phyloP scores from a whole-genome alignment of 1,139 yeast genomes.

The Arxiozyma telluris region DNA sequence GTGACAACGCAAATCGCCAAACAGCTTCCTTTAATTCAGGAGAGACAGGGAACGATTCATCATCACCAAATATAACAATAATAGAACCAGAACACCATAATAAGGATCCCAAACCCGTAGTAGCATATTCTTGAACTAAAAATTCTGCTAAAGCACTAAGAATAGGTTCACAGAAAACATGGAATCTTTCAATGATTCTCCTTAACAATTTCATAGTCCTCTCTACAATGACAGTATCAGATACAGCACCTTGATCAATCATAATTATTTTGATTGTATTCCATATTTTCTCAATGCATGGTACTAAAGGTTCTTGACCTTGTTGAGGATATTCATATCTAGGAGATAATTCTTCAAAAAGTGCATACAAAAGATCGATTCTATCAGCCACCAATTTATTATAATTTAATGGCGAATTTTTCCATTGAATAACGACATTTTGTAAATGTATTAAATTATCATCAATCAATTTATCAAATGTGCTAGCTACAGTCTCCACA shows the following conservation, averaged over 20 bases:
- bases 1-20: constrained; percentile 44
- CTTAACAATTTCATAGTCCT: constrained; percentile 62
- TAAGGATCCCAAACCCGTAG: constrained; percentile 69
- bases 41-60: constrained; percentile 32
- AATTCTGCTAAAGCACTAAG: constrained; percentile 57
- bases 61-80: constrained; percentile 70
- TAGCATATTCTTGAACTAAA: constrained; percentile 58
- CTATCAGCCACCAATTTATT: constrained; percentile 58
- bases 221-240: constrained; percentile 41
- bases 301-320: constrained; percentile 26
- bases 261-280: constrained; percentile 16
- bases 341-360: constrained; percentile 52
- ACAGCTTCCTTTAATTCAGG: constrained; percentile 34
- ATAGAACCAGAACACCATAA: constrained; percentile 85
- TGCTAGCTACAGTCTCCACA: constrained; percentile 34
- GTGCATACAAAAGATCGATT: constrained; percentile 64
- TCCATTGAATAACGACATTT: constrained; percentile 23
- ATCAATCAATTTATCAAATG: constrained; percentile 52
- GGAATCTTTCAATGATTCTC: constrained; percentile 46
- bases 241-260: constrained; percentile 19
- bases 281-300: constrained; percentile 25
- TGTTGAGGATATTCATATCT: constrained; percentile 29
- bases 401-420: constrained; percentile 27
- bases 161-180: constrained; percentile 50
- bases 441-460: constrained; percentile 52